Evolutionary conservation across 257 asterid genomes (phyloP).

Genomic region (Salvia splendens): DNA sequence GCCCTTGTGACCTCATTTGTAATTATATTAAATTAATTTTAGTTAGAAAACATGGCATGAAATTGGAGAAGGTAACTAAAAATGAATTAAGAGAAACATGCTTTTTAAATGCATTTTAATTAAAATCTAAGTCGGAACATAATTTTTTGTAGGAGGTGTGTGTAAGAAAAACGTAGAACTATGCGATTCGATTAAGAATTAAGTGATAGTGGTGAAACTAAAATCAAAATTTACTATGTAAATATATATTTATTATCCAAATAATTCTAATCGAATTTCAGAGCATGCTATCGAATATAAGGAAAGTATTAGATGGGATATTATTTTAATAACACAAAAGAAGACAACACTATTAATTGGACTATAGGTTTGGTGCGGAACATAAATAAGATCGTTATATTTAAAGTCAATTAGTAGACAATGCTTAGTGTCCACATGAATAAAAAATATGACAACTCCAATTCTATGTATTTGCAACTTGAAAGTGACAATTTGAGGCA

Average conservation of each 20-base stretch:
- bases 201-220: no score
- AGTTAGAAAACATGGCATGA: background rate
- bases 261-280: background rate
- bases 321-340: background rate
- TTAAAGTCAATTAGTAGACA: background rate
- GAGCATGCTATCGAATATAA: background rate
- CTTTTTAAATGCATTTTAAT: no score
- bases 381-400: background rate
- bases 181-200: no score
- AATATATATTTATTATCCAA: no score
- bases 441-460: background rate
- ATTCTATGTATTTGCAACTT: background rate
- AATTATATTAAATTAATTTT: no score
- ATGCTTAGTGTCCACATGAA: background rate
- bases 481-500: slow-evolving; percentile 24
- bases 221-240: no score
- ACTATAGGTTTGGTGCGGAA: background rate
- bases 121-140: no score
- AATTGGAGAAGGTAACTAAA: background rate
- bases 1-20: no score
- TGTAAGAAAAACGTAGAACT: no score
- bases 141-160: no score
- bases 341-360: background rate
- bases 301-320: background rate
- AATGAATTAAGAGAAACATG: no score